Base-by-base conservation (phyloP, 2,329 filamentous ascomycete genomes). In the Seiridium unicorne region DNA sequence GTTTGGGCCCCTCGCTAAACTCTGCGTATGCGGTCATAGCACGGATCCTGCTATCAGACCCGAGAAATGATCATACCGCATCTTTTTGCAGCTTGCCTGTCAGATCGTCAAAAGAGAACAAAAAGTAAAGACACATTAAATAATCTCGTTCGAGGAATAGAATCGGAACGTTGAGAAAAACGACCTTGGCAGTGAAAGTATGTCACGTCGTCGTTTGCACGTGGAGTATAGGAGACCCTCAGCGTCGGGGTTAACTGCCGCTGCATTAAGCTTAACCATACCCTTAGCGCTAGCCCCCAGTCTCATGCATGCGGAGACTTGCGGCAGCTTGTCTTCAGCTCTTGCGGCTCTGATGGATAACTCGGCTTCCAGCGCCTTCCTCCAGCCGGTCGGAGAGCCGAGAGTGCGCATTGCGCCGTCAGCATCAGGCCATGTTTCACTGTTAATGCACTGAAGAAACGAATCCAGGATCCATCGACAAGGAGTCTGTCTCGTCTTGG, bases 1-100 rank as follows among this genome's bases (percentile, higher is more conserved):
- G 79, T 82, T 81, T 80, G 66, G 66, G 64, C 61, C 64, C 60
- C 61, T 70, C 66, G 70, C 69, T 68, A 70, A 70, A 62, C 57
- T 51, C 62, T 63, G 62, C 60, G 57, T 57, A 35, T 60, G 54
- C 51, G 56, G 65, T 64, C 64, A 64, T 63, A 67, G 65, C 65
- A 44, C 49, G 42, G 35, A 53, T 53, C 49, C 11, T 18, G 35
- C 38, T 26, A 26, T 26, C 18, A 26, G 18, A 26, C 18, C 18
- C 18, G 18, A 2, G 18, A 26, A 26, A 26, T 26, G 18, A 26
- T 26, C 18, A 26, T 26, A 26, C 18, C 18, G 18, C 18, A 26
- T 26, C 18, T 26, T 26, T 26, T 26, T 26, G 18, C 18, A 26
- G 18, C 18, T 26, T 26, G 18, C 18, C 18, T 26, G 18, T 49